Evolutionary conservation across 768 basidiomycete species (phyloP).

Genomic region (Boletus eberwhitei): DNA sequence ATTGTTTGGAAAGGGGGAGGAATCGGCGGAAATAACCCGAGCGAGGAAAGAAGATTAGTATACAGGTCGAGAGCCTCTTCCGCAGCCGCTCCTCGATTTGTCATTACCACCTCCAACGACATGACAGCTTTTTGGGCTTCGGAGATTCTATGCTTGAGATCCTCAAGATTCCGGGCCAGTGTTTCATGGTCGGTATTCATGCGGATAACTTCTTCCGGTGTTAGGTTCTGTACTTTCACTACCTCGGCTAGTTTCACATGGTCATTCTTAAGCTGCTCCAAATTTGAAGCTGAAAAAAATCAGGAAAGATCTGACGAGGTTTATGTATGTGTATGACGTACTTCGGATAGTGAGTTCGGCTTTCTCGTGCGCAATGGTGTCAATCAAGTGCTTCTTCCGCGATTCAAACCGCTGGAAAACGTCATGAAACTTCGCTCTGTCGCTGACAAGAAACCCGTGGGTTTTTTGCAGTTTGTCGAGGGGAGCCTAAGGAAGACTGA

Average conservation of each 20-base stretch:
- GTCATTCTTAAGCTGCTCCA: constrained; percentile 64
- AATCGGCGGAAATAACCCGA: constrained; percentile 76
- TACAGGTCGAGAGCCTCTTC: constrained; percentile 84
- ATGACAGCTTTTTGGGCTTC: constrained; percentile 72
- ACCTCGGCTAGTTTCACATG: constrained; percentile 58
- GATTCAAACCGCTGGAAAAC: constrained; percentile 68
- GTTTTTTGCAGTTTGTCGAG: constrained; percentile 60
- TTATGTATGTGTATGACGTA: constrained; percentile 27
- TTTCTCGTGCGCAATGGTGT: constrained; percentile 65
- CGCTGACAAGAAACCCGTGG: constrained; percentile 61
- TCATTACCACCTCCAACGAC: constrained; percentile 79
- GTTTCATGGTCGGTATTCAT: constrained; percentile 91
- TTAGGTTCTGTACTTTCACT: constrained; percentile 84
- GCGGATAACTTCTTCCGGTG: constrained; percentile 83
- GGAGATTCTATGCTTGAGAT: constrained; percentile 70
- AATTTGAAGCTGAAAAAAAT: constrained; percentile 46
- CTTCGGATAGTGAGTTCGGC: constrained; percentile 57
- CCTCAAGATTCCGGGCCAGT: constrained; percentile 67
- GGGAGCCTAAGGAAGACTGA: constrained; percentile 46
- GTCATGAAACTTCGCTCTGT: constrained; percentile 76
- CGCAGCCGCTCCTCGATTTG: constrained; percentile 73
- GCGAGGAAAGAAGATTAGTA: constrained; percentile 64
- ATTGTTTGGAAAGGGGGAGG: constrained; percentile 66
- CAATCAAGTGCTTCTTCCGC: constrained; percentile 63
- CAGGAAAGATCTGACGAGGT: neutral